These are phyloP conservation scores for Neurospora hispaniola DNA, from an alignment of 495 filamentous ascomycete genomes.

Conservation along the genomic window DNA sequence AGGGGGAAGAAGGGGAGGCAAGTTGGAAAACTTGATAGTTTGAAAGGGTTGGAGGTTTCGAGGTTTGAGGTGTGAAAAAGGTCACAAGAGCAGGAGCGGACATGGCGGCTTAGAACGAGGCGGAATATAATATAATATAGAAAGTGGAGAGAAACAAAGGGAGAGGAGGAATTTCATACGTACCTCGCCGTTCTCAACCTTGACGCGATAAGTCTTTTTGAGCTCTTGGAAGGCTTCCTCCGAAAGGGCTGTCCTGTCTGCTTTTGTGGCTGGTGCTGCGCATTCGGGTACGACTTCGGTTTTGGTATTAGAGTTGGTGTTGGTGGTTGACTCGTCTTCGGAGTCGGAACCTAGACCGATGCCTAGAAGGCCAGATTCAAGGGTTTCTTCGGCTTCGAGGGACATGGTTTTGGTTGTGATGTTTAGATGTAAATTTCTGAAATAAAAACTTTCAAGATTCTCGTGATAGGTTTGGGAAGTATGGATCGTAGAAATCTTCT, in stretches of 20 bases:
- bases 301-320: slow-evolving; percentile 1
- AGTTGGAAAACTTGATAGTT: no score
- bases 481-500: neutral
- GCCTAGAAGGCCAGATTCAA: slow-evolving; percentile 23
- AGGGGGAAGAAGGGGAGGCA: no score
- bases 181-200: slow-evolving; percentile 40
- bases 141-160: neutral
- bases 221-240: slow-evolving; percentile 32
- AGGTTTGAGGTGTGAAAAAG: no score
- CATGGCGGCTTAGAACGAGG: no score
- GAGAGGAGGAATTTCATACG: neutral
- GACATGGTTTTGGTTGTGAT: neutral
- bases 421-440: no score
- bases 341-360: slow-evolving; percentile 30
- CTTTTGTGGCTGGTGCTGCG: slow-evolving; percentile 10
- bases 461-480: neutral
- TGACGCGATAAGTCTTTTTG: slow-evolving; percentile 25
- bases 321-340: slow-evolving; percentile 6
- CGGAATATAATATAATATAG: neutral
- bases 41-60: no score
- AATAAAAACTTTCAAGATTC: neutral
- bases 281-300: neutral
- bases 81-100: no score
- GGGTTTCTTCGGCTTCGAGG: slow-evolving; percentile 17
- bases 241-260: slow-evolving; percentile 32